Evolutionary conservation across 2,329 filamentous ascomycete genomes (phyloP), one percentile per base, ranked within the genome.

Genomic region (Colletotrichum musae): DNA sequence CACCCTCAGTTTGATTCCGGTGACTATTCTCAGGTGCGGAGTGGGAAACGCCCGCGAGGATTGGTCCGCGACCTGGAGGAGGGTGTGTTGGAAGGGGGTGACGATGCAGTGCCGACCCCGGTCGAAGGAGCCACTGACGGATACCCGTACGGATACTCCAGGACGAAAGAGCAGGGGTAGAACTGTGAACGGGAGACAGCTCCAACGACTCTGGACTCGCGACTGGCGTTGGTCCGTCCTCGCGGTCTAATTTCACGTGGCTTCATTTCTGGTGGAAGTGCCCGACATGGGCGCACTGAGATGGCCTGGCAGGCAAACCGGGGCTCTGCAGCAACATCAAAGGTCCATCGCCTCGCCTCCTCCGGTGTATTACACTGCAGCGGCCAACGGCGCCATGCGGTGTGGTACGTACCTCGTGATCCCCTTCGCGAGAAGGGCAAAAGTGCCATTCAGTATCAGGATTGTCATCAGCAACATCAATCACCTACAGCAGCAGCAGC

Each of bases 21-120:
- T 64, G 36, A 26, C 64, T 57, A 50, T 45, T 58, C 21, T 28
- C 18, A 41, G 18, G 41, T 60, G 66, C 56, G 61, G 61, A 61
- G 54, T 7, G 7, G 21, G 59, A 47, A 43, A n/a, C 39, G 28
- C 26, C 48, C 32, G 60, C 10, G 18, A 47, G 16, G 59, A 64
- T 68, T 64, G 65, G 65, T 28, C 60, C 41, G 53, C 43, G 10
- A 16, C 47, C 6, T 24, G 10, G 28, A 15, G 52, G 60, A 56
- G 51, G 43, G 60, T 26, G 53, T 51, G 36, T 13, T 16, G 24
- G 53, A 15, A 47, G 36, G 13, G 13, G 24, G 18, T 10, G 24
- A 26, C 24, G 56, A 32, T 50, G 45, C 47, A 51, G 58, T 52
- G 15, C 48, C 58, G 58, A 61, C 21, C 39, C 15, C 21, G 16